Evolutionary conservation across 345 rosid genomes (phyloP).

Genomic region (Hirschfeldia incana): DNA sequence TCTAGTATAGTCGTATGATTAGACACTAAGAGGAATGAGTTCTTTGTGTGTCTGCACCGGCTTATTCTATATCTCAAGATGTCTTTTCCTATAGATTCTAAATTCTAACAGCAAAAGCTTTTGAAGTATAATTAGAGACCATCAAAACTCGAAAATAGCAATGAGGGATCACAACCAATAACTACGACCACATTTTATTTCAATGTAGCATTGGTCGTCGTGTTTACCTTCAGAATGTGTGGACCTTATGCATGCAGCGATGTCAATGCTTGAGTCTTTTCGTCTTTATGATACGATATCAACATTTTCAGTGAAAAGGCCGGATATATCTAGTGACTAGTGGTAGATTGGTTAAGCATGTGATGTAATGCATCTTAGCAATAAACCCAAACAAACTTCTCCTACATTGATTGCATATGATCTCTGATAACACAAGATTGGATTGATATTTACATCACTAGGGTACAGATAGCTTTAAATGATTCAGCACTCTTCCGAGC

Average conservation of each 20-base stretch:
- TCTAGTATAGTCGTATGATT: constrained; percentile 21
- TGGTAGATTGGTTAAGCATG: not conserved
- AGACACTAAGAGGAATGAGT: constrained; percentile 20
- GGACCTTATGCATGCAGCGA: constrained; percentile 45
- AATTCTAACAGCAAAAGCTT: constrained; percentile 22
- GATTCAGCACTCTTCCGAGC: not conserved
- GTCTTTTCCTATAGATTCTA: constrained; percentile 14
- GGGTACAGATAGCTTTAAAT: not conserved
- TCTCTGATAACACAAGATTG: not conserved
- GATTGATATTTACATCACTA: not conserved
- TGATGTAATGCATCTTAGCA: not conserved
- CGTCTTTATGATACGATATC: not conserved
- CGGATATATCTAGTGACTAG: not conserved
- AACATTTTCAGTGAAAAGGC: not conserved
- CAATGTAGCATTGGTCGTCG: constrained; percentile 32
- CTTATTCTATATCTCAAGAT: constrained; percentile 19
- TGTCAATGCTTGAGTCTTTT: constrained; percentile 33
- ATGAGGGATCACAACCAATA: constrained; percentile 30
- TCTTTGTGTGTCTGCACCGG: constrained; percentile 22
- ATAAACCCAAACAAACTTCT: not conserved
- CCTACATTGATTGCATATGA: not conserved
- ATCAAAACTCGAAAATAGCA: constrained; percentile 14
- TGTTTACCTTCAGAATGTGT: constrained; percentile 39
- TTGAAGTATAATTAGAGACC: constrained; percentile 22
- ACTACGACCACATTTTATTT: not conserved